Base-by-base conservation (phyloP, 257 asterid species). In the Lycium barbarum region DNA sequence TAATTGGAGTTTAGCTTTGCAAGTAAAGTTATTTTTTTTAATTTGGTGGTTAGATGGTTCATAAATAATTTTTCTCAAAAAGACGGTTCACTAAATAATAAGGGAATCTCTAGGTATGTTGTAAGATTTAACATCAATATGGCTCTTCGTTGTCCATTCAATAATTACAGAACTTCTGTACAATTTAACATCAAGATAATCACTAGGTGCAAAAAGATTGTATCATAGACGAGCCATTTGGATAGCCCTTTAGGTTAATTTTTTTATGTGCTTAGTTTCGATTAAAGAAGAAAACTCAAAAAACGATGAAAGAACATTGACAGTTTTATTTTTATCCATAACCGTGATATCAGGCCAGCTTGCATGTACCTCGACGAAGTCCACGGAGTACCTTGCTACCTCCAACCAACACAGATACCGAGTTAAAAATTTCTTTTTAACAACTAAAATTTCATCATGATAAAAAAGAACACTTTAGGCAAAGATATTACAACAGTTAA, bases 171-270 rank as follows among this genome's bases (percentile, higher is more conserved):
- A 62, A 22, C 20, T 63, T 22, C 70, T 63, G 70, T 63, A 20
- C 20, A 63, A 4, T 26, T 22, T 63, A 22, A 22, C 38, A 22
- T 63, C 15, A 63, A 63, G 33, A 26, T 26, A 26, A 38, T 68
- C 3, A 68, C 78, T 38, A 38, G 22, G 53, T 38, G 78, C 53
- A 68, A 68, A 67, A 68, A 36, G 13, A 33, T 47, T 68, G 49
- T n/a, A 35, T 68, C 22, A 68, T 38, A 68, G 8, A 36, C 53
- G 78, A 68, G 53, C 78, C 78, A 68, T 38, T 68, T 68, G 78
- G 78, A 68, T 38, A 38, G 7, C 26, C 53, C 53, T 15, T 68
- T 43, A 38, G 51, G 36, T 68, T 38, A 36, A 3, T 14, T 15
- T 35, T 68, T 14, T 15, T 36, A 36, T 36, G 76, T 36, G 51